Conservation (phyloP, 192 early-diverging fungal species). For the Coemansia sp. region DNA sequence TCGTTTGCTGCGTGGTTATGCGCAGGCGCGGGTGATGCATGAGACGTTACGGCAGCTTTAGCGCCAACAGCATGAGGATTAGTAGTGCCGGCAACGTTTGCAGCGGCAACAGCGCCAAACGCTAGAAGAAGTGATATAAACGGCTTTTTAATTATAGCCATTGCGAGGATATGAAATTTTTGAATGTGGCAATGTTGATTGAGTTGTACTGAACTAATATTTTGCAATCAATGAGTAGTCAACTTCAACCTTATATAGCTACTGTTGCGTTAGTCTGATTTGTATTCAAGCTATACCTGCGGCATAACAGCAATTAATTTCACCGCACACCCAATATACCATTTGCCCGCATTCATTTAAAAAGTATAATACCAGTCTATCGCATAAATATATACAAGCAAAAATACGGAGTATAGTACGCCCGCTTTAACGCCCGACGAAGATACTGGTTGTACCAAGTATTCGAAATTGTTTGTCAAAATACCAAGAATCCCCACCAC, state of each 20-base stretch:
- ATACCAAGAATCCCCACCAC: background rate
- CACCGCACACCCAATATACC: background rate
- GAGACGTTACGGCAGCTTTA: background rate
- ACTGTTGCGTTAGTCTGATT: background rate
- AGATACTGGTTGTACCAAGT: background rate
- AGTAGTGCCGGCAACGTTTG: conserved; percentile 7
- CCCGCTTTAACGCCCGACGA: background rate
- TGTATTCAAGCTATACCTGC: background rate
- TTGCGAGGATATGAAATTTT: background rate
- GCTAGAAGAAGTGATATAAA: conserved; percentile 36
- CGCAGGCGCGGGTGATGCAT: conserved; percentile 5
- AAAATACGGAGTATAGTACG: background rate
- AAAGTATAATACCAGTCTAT: background rate
- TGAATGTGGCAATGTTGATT: background rate
- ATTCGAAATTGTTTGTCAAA: background rate
- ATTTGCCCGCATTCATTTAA: background rate
- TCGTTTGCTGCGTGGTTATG: conserved; percentile 3
- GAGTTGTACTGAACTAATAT: background rate
- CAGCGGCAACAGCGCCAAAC: conserved; percentile 25
- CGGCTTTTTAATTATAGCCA: conserved; percentile 23
- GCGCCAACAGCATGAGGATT: background rate
- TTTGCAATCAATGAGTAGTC: background rate
- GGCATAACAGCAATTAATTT: background rate
- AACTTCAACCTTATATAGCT: background rate
- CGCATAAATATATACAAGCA: background rate